A percentile compares a stretch with the other conserved stretches of the same genome.
Evolutionary conservation across 2,329 filamentous ascomycete species (phyloP).

Genomic region (Fusarium graminum): DNA sequence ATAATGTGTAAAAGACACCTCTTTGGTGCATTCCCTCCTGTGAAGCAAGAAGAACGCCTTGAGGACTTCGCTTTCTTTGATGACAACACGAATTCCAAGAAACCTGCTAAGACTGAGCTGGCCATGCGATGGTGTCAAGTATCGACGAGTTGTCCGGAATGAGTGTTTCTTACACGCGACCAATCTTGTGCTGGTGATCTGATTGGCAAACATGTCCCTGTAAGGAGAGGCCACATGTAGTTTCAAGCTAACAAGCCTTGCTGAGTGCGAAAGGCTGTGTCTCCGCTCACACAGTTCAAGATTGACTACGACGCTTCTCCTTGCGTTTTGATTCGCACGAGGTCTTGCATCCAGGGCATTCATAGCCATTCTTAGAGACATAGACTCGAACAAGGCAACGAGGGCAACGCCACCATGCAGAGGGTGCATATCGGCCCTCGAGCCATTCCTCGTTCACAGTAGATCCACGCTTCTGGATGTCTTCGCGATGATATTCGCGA

Average conservation of each 20-base stretch:
- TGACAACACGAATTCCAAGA: slow-evolving; percentile 24
- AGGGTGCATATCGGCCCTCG: slow-evolving; percentile 55
- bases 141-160: slow-evolving; percentile 18
- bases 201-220: not conserved
- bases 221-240: slow-evolving; percentile 11
- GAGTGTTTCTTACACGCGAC: slow-evolving; percentile 2
- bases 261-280: slow-evolving; percentile 26
- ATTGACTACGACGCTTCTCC: slow-evolving; percentile 50
- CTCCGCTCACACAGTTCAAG: slow-evolving; percentile 27
- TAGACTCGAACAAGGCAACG: slow-evolving; percentile 64
- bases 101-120: slow-evolving; percentile 20
- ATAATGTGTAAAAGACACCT: slow-evolving; percentile 6
- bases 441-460: slow-evolving; percentile 56
- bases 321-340: slow-evolving; percentile 61
- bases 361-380: slow-evolving; percentile 57
- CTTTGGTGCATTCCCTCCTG: slow-evolving; percentile 2
- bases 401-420: slow-evolving; percentile 67
- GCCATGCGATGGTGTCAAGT: slow-evolving; percentile 8
- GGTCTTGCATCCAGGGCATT: slow-evolving; percentile 62
- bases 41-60: slow-evolving; percentile 22
- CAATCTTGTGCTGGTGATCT: not conserved
- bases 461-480: slow-evolving; percentile 62
- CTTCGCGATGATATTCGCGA: slow-evolving; percentile 67
- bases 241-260: slow-evolving; percentile 25
- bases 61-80: slow-evolving; percentile 11